Evolutionary conservation across 257 asterid genomes (phyloP), one percentile per base, ranked within the genome.

Genomic region (Solanum clarkiae): DNA sequence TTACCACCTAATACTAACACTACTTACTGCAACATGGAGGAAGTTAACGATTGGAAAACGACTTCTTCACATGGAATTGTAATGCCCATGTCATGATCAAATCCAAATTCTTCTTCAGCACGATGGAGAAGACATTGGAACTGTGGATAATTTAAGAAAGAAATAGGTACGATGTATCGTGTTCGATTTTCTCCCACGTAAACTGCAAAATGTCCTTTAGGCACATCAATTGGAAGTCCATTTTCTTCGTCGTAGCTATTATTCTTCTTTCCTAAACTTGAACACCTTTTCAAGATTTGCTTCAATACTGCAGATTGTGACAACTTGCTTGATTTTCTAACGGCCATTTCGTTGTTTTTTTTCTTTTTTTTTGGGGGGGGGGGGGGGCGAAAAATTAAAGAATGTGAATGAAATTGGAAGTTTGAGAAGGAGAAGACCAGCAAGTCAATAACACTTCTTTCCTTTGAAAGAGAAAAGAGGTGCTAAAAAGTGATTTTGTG

Each of bases 81-180:
- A 68, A 91, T 87, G 16, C 92, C 93, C 92, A 89, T 91, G 1
- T 89, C 89, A 26, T 91, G 93, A 63, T 88, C 86, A 81, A 91
- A 91, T 1, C 93, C 93, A 70, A 91, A 91, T 75, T 91, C 93
- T 71, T 91, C 93, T 80, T 91, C 93, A 1, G 93, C 93, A 1
- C 89, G 89, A 14, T 86, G 89, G 59, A 91, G 92, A 9, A 91
- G 91, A 82, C 89, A 75, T 40, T 91, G 92, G 57, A 91, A 91
- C 66, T 91, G 85, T 0, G 93, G 91, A 29, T 89, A 92, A 57
- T 85, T 85, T 72, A 91, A 84, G 26, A 89, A 88, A 5, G 93
- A 88, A 13, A 91, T 89, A 20, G 92, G 93, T 18, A 91, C 88
- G 16, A 91, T 86, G 83, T 89, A 89, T 89, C 92, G 81, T 72